Evolutionary conservation across 768 basidiomycete species (phyloP), one percentile per base, ranked within the genome.

Genomic region (Lactarius hengduanensis): DNA sequence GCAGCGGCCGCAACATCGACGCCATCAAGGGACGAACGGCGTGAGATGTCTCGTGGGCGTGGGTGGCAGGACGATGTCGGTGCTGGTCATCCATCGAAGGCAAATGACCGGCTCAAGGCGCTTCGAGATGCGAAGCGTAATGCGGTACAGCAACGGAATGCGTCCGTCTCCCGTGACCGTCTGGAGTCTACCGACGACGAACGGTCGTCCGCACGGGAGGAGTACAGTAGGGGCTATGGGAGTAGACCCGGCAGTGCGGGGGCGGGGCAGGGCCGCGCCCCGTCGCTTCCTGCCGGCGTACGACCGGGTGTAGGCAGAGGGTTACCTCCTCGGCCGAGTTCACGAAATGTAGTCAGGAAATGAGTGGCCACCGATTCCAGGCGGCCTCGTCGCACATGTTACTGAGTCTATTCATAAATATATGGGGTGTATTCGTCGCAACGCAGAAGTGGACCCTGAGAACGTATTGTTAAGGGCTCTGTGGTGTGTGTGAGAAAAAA

Each of bases 71-170:
- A 66, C 63, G 70, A 74, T 62, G 70, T 74, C 41, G 59, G 41
- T 16, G 47, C 26, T 20, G 58, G 69, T 53, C 66, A 50, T 30
- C 72, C 76, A 15, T 80, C 79, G 10, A 80, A 74, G 69, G 80
- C 81, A 8, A 76, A 77, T 2, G 78, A 84, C 66, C 80, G 84
- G 40, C 73, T 86, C 60, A 83, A 79, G 72, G 81, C 81, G 22
- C 66, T 85, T 26, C 78, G 85, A 26, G 83, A 84, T 65, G 81
- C 80, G 32, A 83, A 80, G 72, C 80, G 82, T 13, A 73, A 71
- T 22, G 77, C 71, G 18, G 62, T 71, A 11, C 63, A 41, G 53
- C 60, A 45, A 55, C 61, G 61, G 10, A 62, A 59, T n/a, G 34
- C 32, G 22, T 18, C 60, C 9, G 16, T 32, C 36, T 18, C 43